phyloP scores from a whole-genome alignment of 2,329 filamentous ascomycete species.

The Ophiostoma fasciatum region DNA sequence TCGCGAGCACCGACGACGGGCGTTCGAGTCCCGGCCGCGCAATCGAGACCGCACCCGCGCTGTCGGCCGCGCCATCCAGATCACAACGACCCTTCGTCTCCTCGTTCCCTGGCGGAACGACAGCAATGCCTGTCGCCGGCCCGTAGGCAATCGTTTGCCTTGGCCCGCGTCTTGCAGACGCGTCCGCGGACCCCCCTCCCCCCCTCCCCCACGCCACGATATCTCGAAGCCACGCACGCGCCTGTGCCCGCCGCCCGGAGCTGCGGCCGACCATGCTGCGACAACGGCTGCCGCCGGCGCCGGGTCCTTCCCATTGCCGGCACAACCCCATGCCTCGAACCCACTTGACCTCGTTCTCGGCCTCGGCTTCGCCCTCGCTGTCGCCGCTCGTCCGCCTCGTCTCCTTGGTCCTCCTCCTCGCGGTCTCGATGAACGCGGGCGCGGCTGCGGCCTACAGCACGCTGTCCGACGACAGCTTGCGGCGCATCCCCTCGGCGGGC shows the following conservation, averaged over 20 bases:
- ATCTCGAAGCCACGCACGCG: too few species aligned
- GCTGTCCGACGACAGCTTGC: conserved; percentile 63
- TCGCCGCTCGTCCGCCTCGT: neutral
- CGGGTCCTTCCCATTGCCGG: neutral
- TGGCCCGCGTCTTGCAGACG: too few species aligned
- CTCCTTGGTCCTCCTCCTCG: conserved; percentile 8
- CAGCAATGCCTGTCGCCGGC: neutral
- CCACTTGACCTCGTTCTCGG: neutral
- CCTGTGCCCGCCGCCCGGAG: too few species aligned
- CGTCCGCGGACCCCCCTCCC: too few species aligned
- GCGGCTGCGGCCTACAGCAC: conserved; percentile 28
- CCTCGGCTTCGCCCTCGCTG: neutral
- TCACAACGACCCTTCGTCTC: too few species aligned
- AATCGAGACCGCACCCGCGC: neutral
- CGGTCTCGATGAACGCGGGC: conserved; percentile 12
- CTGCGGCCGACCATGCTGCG: conserved; percentile 3
- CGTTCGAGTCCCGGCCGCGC: too few species aligned
- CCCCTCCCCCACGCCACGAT: too few species aligned
- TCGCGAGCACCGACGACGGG: too few species aligned
- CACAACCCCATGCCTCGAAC: neutral
- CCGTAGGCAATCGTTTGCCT: neutral
- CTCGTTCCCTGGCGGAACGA: neutral
- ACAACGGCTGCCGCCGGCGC: neutral
- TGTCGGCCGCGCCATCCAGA: neutral
- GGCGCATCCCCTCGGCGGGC: conserved; percentile 54